These are phyloP conservation scores for Microglena sp. DNA, from an alignment of 139 green algal species.

Conservation along the genomic window DNA sequence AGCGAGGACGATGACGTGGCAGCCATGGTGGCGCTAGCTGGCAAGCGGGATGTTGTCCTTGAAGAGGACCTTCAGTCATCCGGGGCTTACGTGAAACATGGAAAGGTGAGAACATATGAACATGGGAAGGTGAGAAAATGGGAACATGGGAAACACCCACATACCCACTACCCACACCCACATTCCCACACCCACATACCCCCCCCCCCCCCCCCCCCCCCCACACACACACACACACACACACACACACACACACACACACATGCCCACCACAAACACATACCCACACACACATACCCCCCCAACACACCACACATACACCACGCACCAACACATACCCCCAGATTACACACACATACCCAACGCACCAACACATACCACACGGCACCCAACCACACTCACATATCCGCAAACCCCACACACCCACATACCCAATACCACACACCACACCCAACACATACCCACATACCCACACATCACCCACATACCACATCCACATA, in stretches of 20 bases:
- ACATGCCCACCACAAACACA: background rate
- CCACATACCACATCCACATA: no score
- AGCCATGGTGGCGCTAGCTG: conserved; percentile 9
- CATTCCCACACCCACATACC: background rate
- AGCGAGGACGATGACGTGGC: conserved; percentile 16
- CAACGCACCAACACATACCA: background rate
- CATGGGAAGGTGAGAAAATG: background rate
- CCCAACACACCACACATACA: background rate
- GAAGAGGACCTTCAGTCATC: conserved; percentile 2
- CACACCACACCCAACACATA: background rate
- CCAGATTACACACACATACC: background rate
- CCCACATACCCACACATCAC: no score
- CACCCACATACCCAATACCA: background rate
- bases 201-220: no score
- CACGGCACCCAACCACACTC: background rate
- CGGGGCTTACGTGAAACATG: background rate
- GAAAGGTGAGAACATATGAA: background rate
- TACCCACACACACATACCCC: background rate
- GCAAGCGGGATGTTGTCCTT: conserved; percentile 5
- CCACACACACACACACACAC: background rate
- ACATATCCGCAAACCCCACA: background rate
- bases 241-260: background rate
- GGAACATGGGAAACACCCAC: background rate
- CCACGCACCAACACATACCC: background rate
- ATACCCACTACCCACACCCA: background rate